These are phyloP conservation scores for Aspergillus avenaceus DNA, from an alignment of 495 filamentous ascomycete genomes.

Conservation along the genomic window DNA sequence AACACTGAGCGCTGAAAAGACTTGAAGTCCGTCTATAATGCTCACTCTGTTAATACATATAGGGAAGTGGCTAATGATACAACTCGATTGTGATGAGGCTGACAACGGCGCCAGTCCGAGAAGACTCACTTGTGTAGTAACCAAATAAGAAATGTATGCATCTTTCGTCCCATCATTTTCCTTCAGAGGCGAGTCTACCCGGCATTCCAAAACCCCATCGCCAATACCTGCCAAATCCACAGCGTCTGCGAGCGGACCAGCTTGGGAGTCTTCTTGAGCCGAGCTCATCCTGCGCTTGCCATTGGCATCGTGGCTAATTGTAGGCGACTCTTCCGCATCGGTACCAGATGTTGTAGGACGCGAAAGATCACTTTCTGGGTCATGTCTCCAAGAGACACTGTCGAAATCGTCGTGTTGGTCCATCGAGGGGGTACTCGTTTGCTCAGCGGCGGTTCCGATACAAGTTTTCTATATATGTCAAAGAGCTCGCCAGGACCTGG, in stretches of 20 bases:
- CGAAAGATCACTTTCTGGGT: slow-evolving; percentile 46
- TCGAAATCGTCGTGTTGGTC: slow-evolving; percentile 56
- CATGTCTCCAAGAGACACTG: slow-evolving; percentile 54
- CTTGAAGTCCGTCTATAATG: slow-evolving; percentile 78
- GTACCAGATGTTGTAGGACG: slow-evolving; percentile 45
- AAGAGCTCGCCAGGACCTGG: not conserved
- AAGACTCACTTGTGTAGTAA: slow-evolving; percentile 76
- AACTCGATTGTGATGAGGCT: too few species aligned
- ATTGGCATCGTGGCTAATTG: slow-evolving; percentile 37
- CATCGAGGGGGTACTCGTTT: slow-evolving; percentile 31
- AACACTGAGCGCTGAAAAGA: slow-evolving; percentile 79
- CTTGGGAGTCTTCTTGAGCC: slow-evolving; percentile 44
- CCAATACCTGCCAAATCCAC: slow-evolving; percentile 65
- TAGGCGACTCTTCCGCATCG: slow-evolving; percentile 33
- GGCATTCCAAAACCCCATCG: slow-evolving; percentile 78
- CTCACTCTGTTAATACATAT: slow-evolving; percentile 12
- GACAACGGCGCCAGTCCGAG: too few species aligned
- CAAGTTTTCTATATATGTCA: not conserved
- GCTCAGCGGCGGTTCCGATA: not conserved
- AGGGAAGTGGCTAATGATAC: too few species aligned
- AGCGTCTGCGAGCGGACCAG: slow-evolving; percentile 51
- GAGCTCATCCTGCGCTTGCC: slow-evolving; percentile 52
- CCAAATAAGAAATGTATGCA: slow-evolving; percentile 90
- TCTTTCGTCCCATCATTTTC: slow-evolving; percentile 98
- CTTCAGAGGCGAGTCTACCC: slow-evolving; percentile 76